Conservation (phyloP, 1,284 basidiomycete genomes). For the Irpex lacteus region DNA sequence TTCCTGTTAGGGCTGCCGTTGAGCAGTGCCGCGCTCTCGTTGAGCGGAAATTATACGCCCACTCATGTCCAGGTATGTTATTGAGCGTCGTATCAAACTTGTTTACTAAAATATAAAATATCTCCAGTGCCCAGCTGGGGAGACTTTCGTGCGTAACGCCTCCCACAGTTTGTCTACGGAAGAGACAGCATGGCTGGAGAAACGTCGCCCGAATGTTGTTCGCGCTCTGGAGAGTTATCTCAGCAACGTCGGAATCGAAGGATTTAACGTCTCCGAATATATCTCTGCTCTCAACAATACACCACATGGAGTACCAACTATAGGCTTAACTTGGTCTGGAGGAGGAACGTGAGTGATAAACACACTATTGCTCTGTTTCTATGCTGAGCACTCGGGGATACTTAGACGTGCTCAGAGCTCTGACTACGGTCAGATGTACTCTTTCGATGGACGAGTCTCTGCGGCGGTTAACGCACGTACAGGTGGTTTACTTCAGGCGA, state of each 20-base stretch:
- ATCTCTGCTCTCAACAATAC: neutral
- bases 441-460: neutral
- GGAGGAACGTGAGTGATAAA: neutral
- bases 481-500: neutral
- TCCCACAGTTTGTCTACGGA: neutral
- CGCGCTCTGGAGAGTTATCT: neutral
- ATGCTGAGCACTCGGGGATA: neutral
- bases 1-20: neutral
- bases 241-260: neutral
- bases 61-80: neutral
- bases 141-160: neutral
- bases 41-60: neutral
- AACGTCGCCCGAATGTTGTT: neutral
- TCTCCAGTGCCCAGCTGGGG: neutral
- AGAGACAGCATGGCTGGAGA: neutral
- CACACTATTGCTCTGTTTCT: neutral
- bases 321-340: neutral
- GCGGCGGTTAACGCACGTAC: neutral
- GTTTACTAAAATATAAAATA: neutral
- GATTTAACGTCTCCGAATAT: neutral
- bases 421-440: neutral
- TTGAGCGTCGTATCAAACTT: neutral
- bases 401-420: neutral
- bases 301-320: neutral
- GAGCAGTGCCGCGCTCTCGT: neutral